These are phyloP conservation scores for Tylopilus subfusipes DNA, from an alignment of 768 basidiomycete genomes.

Conservation along the genomic window DNA sequence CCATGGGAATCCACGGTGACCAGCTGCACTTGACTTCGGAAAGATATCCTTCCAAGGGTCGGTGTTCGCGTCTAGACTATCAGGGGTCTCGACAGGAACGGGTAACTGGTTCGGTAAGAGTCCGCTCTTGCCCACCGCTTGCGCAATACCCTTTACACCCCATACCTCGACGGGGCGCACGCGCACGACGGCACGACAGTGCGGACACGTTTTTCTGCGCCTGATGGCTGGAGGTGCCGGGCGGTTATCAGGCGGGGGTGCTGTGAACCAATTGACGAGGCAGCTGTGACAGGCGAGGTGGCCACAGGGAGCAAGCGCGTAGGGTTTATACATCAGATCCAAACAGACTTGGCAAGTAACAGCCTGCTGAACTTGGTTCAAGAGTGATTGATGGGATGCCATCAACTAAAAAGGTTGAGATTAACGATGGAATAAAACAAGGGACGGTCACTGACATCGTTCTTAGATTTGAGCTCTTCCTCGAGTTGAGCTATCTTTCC, in stretches of 20 bases:
- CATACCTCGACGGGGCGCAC: conserved; percentile 47
- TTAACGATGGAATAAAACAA: neutral
- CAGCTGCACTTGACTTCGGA: conserved; percentile 19
- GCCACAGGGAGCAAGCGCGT: conserved; percentile 71
- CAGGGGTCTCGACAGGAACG: conserved; percentile 25
- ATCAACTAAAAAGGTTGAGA: conserved; percentile 39
- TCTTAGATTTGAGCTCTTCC: conserved; percentile 41
- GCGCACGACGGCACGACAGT: conserved; percentile 42
- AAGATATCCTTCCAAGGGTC: conserved; percentile 74
- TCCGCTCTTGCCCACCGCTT: conserved; percentile 48
- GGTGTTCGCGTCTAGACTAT: conserved; percentile 21
- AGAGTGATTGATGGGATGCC: conserved; percentile 47
- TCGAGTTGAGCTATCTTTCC: conserved; percentile 39
- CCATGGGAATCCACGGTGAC: conserved; percentile 19
- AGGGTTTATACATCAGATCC: conserved; percentile 70
- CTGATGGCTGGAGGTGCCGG: conserved; percentile 25
- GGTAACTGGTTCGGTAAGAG: conserved; percentile 36
- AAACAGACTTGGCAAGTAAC: conserved; percentile 78
- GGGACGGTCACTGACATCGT: conserved; percentile 31
- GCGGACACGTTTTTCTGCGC: conserved; percentile 43
- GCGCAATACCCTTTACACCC: conserved; percentile 46
- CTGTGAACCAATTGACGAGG: conserved; percentile 74
- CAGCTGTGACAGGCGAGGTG: conserved; percentile 70
- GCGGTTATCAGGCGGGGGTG: conserved; percentile 32
- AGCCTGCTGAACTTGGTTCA: conserved; percentile 57